A percentile compares a stretch with the other conserved stretches of the same genome.
These are phyloP conservation scores for Pulveroboletus sp. DNA, from an alignment of 1,284 basidiomycete species.

Conservation along the genomic window DNA sequence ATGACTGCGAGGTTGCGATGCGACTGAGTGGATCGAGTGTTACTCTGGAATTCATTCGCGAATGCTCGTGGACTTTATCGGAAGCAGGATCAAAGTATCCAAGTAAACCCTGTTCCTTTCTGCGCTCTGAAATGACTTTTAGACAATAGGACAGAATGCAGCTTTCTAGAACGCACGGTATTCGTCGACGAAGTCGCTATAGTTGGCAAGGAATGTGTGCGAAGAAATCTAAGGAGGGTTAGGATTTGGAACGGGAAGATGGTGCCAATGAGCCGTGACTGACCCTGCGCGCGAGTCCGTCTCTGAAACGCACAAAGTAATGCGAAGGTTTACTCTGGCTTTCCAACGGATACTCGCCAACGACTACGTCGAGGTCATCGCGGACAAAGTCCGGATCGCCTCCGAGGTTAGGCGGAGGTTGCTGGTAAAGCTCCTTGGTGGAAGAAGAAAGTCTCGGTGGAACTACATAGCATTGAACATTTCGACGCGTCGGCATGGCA, in stretches of 20 bases:
- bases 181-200: constrained; percentile 49
- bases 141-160: constrained; percentile 9
- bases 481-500: constrained; percentile 19
- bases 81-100: constrained; percentile 62
- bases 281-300: constrained; percentile 65
- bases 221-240: constrained; percentile 43
- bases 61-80: constrained; percentile 57
- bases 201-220: constrained; percentile 40
- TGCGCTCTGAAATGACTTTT: constrained; percentile 40
- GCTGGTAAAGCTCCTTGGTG: constrained; percentile 45
- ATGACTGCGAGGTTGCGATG: background rate
- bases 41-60: constrained; percentile 47
- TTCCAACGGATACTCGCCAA: constrained; percentile 53
- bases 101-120: constrained; percentile 45
- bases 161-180: constrained; percentile 50
- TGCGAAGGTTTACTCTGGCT: constrained; percentile 41
- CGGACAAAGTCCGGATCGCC: constrained; percentile 36
- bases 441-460: constrained; percentile 38
- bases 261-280: constrained; percentile 10
- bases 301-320: constrained; percentile 60
- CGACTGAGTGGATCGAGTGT: constrained; percentile 24
- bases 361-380: constrained; percentile 48
- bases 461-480: constrained; percentile 25
- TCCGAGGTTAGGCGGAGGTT: constrained; percentile 36
- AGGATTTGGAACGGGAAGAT: background rate